A percentile compares a stretch with the other conserved stretches of the same genome.
phyloP scores from a whole-genome alignment of 495 filamentous ascomycete species.

The Hypoxylon rickii region DNA sequence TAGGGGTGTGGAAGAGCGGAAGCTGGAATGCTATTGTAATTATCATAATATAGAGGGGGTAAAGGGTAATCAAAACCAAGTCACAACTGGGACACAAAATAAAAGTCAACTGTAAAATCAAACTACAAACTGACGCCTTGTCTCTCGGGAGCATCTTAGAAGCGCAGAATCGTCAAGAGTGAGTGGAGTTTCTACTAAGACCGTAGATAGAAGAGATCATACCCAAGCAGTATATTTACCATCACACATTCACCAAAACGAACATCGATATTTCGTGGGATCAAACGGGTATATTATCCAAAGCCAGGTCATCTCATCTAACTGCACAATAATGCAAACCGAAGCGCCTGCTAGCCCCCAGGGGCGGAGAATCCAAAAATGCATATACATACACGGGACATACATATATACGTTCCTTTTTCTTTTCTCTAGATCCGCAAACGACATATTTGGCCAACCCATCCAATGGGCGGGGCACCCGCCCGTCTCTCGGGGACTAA shows the following conservation, averaged over 20 bases:
- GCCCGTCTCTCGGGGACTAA: conserved; percentile 1
- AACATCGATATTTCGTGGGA: conserved; percentile 19
- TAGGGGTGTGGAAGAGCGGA: too few species aligned
- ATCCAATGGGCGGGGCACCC: conserved; percentile 17
- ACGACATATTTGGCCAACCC: background rate
- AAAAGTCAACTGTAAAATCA: too few species aligned
- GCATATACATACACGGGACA: conserved; percentile 5
- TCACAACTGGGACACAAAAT: too few species aligned
- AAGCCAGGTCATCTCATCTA: conserved; percentile 34
- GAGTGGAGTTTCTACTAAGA: too few species aligned
- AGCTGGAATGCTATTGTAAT: too few species aligned
- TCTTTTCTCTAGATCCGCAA: conserved; percentile 16
- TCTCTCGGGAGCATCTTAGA: too few species aligned
- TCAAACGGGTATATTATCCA: conserved; percentile 40
- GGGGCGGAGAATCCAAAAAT: conserved; percentile 30
- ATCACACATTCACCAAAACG: too few species aligned
- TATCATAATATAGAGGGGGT: background rate
- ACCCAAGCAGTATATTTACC: too few species aligned
- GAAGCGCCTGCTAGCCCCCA: conserved; percentile 20
- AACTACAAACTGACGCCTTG: too few species aligned
- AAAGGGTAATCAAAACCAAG: too few species aligned
- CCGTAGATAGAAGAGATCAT: too few species aligned
- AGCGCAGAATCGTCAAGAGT: too few species aligned
- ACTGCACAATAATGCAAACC: conserved; percentile 30
- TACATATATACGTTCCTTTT: conserved; percentile 6